phyloP scores from a whole-genome alignment of 108 stramenopile species.

The Skeletonema menzelii region DNA sequence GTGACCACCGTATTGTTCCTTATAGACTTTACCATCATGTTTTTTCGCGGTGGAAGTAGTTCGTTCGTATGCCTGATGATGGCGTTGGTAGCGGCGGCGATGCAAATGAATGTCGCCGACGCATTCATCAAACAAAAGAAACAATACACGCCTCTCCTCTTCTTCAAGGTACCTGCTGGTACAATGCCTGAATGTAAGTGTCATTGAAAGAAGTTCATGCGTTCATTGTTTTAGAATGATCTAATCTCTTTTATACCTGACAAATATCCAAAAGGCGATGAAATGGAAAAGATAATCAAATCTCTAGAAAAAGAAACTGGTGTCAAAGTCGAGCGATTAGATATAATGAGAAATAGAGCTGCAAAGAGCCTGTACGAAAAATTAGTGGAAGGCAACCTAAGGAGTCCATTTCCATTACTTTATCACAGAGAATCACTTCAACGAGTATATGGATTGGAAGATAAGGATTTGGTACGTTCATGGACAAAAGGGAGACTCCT shows the following conservation, averaged over 20 bases:
- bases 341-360: constrained; percentile 53
- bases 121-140: constrained; percentile 43
- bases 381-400: constrained; percentile 40
- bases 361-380: constrained; percentile 60
- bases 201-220: not conserved
- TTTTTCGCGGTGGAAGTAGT: not conserved
- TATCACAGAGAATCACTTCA: constrained; percentile 80
- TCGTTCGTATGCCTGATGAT: not conserved
- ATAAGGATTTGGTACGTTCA: constrained; percentile 59
- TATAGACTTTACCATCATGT: not conserved
- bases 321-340: constrained; percentile 67
- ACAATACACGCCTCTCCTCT: constrained; percentile 71
- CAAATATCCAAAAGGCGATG: constrained; percentile 36
- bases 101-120: not conserved
- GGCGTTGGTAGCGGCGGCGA: constrained; percentile 2
- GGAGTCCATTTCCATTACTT: constrained; percentile 56
- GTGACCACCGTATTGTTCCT: too few species aligned
- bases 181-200: constrained; percentile 59
- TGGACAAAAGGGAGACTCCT: constrained; percentile 78
- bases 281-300: constrained; percentile 63
- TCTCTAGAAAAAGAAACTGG: constrained; percentile 63
- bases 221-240: not conserved
- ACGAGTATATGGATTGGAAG: constrained; percentile 34
- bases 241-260: not conserved
- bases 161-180: constrained; percentile 72